Conservation (phyloP, 441 rosid species). For the Bruguiera hainesii region DNA sequence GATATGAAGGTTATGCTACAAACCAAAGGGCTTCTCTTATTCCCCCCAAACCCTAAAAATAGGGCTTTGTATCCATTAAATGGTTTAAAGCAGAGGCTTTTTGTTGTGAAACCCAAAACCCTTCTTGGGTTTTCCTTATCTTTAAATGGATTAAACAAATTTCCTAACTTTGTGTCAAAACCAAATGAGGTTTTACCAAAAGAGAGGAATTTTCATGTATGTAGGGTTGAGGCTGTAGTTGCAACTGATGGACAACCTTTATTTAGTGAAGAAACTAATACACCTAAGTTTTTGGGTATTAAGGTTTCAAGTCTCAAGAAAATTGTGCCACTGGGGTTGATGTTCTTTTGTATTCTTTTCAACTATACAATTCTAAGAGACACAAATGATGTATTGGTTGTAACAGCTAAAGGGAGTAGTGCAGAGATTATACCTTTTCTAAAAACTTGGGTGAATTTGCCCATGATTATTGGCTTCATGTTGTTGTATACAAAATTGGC, state of each 20-base stretch:
- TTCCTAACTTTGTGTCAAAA: constrained; percentile 37
- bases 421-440: constrained; percentile 95
- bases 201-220: constrained; percentile 42
- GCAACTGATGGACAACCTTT: constrained; percentile 55
- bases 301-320: constrained; percentile 65
- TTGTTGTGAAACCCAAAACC: constrained; percentile 46
- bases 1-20: constrained; percentile 70
- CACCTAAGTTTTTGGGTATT: constrained; percentile 69
- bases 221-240: constrained; percentile 83
- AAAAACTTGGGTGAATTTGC: constrained; percentile 98
- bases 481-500: constrained; percentile 72
- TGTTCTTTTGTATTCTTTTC: constrained; percentile 96
- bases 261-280: constrained; percentile 33
- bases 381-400: constrained; percentile 92
- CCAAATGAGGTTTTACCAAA: constrained; percentile 41
- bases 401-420: constrained; percentile 90
- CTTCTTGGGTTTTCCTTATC: constrained; percentile 53
- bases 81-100: constrained; percentile 69
- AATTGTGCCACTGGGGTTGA: constrained; percentile 85
- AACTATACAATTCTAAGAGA: constrained; percentile 95
- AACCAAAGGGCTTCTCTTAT: constrained; percentile 69
- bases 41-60: constrained; percentile 58
- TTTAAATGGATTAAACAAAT: constrained; percentile 41
- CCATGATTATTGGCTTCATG: constrained; percentile 98
- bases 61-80: constrained; percentile 53